Percentiles rank a stretch among this genome's conserved stretches.
Conservation (phyloP, 805 yeast species). For the Nakazawaea wyomingensis region DNA sequence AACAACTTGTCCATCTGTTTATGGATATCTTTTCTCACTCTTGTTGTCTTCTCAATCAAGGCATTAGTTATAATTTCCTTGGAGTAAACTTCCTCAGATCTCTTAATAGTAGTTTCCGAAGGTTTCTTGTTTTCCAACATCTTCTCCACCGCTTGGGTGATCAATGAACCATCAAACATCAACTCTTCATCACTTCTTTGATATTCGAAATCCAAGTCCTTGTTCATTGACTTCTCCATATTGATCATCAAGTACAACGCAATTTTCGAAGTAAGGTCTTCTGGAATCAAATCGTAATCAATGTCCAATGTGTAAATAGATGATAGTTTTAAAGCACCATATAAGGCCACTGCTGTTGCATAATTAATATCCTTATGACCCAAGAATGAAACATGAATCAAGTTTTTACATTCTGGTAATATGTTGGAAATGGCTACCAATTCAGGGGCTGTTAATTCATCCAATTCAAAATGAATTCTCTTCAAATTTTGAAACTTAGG, state of each 20-base stretch:
- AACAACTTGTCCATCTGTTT: constrained; percentile 45
- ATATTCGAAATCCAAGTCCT: constrained; percentile 19
- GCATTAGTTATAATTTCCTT: constrained; percentile 45
- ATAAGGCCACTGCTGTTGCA: constrained; percentile 43
- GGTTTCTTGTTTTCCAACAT: constrained; percentile 38
- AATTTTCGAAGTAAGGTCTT: constrained; percentile 46
- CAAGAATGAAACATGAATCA: constrained; percentile 48
- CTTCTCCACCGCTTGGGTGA: constrained; percentile 70
- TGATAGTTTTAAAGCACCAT: constrained; percentile 43
- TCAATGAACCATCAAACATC: constrained; percentile 68
- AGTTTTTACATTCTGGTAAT: constrained; percentile 40
- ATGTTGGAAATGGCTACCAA: constrained; percentile 44
- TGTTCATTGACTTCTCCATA: constrained; percentile 41
- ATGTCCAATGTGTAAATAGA: constrained; percentile 47
- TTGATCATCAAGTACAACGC: constrained; percentile 55
- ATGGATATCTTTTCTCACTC: constrained; percentile 47
- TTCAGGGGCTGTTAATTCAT: constrained; percentile 41
- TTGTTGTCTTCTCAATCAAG: constrained; percentile 44
- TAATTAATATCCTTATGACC: constrained; percentile 44
- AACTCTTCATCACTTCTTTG: constrained; percentile 44
- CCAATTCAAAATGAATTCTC: constrained; percentile 51
- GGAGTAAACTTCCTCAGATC: constrained; percentile 31
- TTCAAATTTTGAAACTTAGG: constrained; percentile 41
- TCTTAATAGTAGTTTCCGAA: constrained; percentile 17
- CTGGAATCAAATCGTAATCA: constrained; percentile 48